Conservation (phyloP, 1,284 basidiomycete genomes). For the Acaromyces ingoldii region DNA sequence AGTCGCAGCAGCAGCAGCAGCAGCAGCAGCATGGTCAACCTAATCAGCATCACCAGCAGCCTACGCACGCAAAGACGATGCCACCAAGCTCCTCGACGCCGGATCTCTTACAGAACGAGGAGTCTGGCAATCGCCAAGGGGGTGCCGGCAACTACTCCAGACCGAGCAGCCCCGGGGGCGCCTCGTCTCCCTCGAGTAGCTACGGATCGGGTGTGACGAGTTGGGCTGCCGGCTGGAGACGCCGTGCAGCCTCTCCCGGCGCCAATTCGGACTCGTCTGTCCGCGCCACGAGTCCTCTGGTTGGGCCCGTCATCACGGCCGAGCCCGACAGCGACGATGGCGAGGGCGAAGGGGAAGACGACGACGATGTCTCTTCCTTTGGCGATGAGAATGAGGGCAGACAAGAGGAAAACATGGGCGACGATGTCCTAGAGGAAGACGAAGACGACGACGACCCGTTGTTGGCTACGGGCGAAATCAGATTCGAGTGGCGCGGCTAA, state of each 20-base stretch:
- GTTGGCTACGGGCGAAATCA: constrained; percentile 44
- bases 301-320: constrained; percentile 22
- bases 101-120: no score
- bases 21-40: no score
- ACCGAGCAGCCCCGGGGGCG: constrained; percentile 6
- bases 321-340: constrained; percentile 10
- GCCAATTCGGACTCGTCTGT: background rate
- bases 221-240: constrained; percentile 31
- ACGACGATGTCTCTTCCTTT: constrained; percentile 10
- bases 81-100: constrained; percentile 7
- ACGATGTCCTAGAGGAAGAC: constrained; percentile 23
- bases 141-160: background rate
- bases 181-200: constrained; percentile 7
- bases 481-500: constrained; percentile 29
- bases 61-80: background rate
- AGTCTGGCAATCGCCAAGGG: background rate
- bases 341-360: constrained; percentile 10
- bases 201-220: constrained; percentile 12
- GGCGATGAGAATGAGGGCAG: constrained; percentile 21
- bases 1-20: no score
- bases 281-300: constrained; percentile 25
- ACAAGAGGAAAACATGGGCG: constrained; percentile 17
- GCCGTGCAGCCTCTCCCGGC: constrained; percentile 23
- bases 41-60: background rate
- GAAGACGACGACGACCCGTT: constrained; percentile 40